Evolutionary conservation across 1,284 basidiomycete genomes (phyloP).

Genomic region (Farysia itapuensis): DNA sequence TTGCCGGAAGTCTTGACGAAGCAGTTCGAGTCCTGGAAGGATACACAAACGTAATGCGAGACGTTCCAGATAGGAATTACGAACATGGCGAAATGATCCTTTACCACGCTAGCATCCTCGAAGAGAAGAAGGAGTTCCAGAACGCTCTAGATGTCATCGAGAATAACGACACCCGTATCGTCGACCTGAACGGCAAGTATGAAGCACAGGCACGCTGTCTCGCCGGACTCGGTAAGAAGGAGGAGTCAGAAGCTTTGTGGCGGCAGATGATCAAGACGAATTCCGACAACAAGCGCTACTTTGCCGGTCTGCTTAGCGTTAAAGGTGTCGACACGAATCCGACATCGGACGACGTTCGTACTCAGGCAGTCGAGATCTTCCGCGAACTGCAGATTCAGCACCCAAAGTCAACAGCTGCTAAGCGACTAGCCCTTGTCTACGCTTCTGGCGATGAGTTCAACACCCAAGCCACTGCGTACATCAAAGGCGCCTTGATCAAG

Average conservation of each 20-base stretch:
- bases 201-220: slow-evolving; percentile 59
- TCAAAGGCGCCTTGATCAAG: slow-evolving; percentile 73
- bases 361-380: slow-evolving; percentile 22
- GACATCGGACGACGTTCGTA: background rate
- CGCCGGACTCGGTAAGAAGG: slow-evolving; percentile 67
- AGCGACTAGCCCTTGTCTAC: slow-evolving; percentile 42
- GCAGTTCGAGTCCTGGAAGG: slow-evolving; percentile 75
- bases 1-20: slow-evolving; percentile 74
- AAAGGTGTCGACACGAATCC: slow-evolving; percentile 67
- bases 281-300: slow-evolving; percentile 79
- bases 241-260: slow-evolving; percentile 79
- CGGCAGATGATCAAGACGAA: slow-evolving; percentile 79
- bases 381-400: slow-evolving; percentile 28
- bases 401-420: slow-evolving; percentile 45
- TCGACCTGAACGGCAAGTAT: slow-evolving; percentile 21
- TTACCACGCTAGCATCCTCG: slow-evolving; percentile 78
- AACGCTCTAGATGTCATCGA: slow-evolving; percentile 60
- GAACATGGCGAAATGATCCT: slow-evolving; percentile 84
- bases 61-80: slow-evolving; percentile 45
- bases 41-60: slow-evolving; percentile 59
- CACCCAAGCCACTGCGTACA: slow-evolving; percentile 70
- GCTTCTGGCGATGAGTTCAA: slow-evolving; percentile 67
- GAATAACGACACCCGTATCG: slow-evolving; percentile 57
- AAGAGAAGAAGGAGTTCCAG: slow-evolving; percentile 68
- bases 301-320: slow-evolving; percentile 72